Evolutionary conservation across 305 asterid genomes (phyloP).

Genomic region (Fraxinus paxiana): DNA sequence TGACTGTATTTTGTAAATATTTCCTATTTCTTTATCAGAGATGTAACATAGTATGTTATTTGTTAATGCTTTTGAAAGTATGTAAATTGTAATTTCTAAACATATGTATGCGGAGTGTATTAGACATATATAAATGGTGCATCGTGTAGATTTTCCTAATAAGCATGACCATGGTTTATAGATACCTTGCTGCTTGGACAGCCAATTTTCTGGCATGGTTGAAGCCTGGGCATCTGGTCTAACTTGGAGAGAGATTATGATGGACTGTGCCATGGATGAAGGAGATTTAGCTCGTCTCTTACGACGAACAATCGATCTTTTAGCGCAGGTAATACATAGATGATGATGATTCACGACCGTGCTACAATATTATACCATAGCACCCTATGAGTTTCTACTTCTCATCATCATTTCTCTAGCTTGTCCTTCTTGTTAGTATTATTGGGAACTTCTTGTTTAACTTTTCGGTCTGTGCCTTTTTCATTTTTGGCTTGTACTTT

Average conservation of each 20-base stretch:
- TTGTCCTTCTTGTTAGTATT: not conserved
- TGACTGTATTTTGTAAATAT: not conserved
- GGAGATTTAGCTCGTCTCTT: conserved; percentile 95
- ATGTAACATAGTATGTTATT: not conserved
- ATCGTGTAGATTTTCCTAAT: not conserved
- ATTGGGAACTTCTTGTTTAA: conserved; percentile 6
- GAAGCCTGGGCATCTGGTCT: conserved; percentile 99
- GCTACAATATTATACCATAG: not conserved
- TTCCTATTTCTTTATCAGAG: not conserved
- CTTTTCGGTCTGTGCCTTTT: not conserved
- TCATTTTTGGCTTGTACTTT: not conserved
- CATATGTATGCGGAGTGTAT: not conserved
- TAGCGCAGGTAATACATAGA: conserved; percentile 65
- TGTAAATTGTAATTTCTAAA: not conserved
- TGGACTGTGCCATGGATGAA: conserved; percentile 99
- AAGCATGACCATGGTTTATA: conserved; percentile 26
- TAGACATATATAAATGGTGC: not conserved
- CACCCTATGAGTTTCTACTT: not conserved
- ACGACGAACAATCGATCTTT: conserved; percentile 79
- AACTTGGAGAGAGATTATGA: conserved; percentile 96
- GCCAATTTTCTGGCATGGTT: conserved; percentile 91
- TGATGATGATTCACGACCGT: not conserved
- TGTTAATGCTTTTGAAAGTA: not conserved
- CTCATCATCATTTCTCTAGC: not conserved
- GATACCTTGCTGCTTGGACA: conserved; percentile 93